These are phyloP conservation scores for Hyphodiscus sp. DNA, from an alignment of 2,329 filamentous ascomycete genomes.

Conservation along the genomic window DNA sequence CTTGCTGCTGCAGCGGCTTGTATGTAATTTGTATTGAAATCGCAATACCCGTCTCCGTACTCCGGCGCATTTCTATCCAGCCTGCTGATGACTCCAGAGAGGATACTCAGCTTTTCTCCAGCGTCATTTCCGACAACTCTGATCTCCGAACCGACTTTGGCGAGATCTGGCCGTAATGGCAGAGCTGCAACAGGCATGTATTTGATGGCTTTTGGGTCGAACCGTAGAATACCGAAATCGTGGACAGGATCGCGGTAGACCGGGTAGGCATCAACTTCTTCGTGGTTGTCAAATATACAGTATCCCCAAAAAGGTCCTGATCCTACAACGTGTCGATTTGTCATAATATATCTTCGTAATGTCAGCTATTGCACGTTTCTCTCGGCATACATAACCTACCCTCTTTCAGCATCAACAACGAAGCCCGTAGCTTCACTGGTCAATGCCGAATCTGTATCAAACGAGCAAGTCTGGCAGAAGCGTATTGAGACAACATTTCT, in stretches of 20 bases:
- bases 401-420: constrained; percentile 89
- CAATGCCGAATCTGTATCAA: constrained; percentile 92
- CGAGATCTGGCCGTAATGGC: constrained; percentile 75
- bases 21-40: constrained; percentile 95
- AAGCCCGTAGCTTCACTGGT: constrained; percentile 96
- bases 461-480: constrained; percentile 96
- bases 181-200: constrained; percentile 89
- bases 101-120: constrained; percentile 94
- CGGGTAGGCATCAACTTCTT: constrained; percentile 90
- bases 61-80: constrained; percentile 95
- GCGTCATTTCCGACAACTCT: constrained; percentile 97
- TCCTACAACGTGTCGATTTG: constrained; percentile 89
- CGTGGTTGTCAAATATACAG: constrained; percentile 97
- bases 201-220: constrained; percentile 92
- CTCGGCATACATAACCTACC: constrained; percentile 38
- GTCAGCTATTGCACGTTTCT: constrained; percentile 21
- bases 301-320: constrained; percentile 97
- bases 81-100: constrained; percentile 94
- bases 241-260: constrained; percentile 98
- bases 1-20: constrained; percentile 96
- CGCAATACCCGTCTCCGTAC: constrained; percentile 95
- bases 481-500: constrained; percentile 97
- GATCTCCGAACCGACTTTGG: constrained; percentile 88
- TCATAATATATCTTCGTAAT: constrained; percentile 62
- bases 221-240: constrained; percentile 95